These are phyloP conservation scores for Litchi chinensis DNA, from an alignment of 345 rosid genomes.

Conservation along the genomic window DNA sequence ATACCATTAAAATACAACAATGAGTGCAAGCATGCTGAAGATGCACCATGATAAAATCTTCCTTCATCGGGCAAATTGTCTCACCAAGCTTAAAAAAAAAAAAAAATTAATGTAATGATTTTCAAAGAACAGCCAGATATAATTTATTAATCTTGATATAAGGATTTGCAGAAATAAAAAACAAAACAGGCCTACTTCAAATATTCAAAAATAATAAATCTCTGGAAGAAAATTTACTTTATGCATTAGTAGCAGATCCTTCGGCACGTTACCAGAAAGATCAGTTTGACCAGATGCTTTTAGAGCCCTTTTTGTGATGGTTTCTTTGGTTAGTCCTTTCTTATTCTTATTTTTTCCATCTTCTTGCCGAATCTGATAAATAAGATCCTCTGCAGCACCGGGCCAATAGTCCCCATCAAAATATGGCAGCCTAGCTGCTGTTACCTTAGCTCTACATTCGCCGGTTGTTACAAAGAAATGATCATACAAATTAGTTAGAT, in stretches of 20 bases:
- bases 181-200: background rate
- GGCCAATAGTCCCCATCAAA: constrained; percentile 99
- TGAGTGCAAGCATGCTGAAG: constrained; percentile 90
- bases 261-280: constrained; percentile 85
- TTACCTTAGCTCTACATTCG: constrained; percentile 91
- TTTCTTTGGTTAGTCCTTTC: constrained; percentile 79
- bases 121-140: constrained; percentile 12
- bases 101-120: background rate
- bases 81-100: constrained; percentile 88
- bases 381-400: constrained; percentile 97
- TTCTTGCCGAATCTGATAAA: constrained; percentile 87
- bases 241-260: constrained; percentile 92
- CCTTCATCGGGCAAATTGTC: constrained; percentile 97
- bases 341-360: constrained; percentile 91
- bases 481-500: constrained; percentile 81
- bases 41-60: constrained; percentile 99
- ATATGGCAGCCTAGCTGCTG: constrained; percentile 98
- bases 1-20: constrained; percentile 87
- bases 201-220: background rate
- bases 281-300: constrained; percentile 97
- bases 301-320: constrained; percentile 91
- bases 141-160: background rate
- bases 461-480: constrained; percentile 86
- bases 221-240: constrained; percentile 53
- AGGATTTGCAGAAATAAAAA: background rate